Conservation (phyloP, 1,284 basidiomycete genomes). For the Nidula niveotomentosa region DNA sequence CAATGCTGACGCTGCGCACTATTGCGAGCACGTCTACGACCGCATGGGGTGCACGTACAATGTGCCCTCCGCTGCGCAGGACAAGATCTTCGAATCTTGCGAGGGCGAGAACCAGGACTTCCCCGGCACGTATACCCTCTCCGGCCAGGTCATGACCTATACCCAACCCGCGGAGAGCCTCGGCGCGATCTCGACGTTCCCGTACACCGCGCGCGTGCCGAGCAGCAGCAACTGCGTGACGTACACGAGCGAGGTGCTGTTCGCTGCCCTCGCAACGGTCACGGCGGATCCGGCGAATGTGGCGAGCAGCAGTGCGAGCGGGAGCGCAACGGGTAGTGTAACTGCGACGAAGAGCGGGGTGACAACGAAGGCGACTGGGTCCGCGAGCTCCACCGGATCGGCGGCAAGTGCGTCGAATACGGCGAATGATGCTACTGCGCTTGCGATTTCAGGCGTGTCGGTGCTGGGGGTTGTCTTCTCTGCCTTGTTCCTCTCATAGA, state of each 20-base stretch:
- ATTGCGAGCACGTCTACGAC: constrained; percentile 66
- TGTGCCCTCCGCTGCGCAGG: constrained; percentile 58
- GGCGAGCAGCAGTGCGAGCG: too few relatives aligned
- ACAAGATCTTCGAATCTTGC: constrained; percentile 60
- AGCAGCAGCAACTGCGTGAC: constrained; percentile 63
- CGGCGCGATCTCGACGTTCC: constrained; percentile 54
- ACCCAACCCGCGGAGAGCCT: constrained; percentile 61
- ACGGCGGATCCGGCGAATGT: constrained; percentile 1
- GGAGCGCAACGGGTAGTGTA: too few relatives aligned
- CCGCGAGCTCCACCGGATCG: too few relatives aligned
- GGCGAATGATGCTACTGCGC: too few relatives aligned
- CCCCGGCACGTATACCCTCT: constrained; percentile 29
- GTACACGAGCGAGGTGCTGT: constrained; percentile 55
- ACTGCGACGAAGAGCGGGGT: too few relatives aligned
- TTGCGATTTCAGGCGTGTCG: too few relatives aligned
- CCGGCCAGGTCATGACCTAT: constrained; percentile 45
- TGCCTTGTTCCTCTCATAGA: too few relatives aligned
- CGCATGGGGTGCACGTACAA: constrained; percentile 73
- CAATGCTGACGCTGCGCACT: constrained; percentile 43
- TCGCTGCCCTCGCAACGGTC: constrained; percentile 28
- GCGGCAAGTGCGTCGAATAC: too few relatives aligned
- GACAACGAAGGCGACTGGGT: too few relatives aligned
- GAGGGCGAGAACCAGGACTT: constrained; percentile 62
- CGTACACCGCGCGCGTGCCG: constrained; percentile 61
- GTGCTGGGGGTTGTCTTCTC: too few relatives aligned